Percentiles rank a stretch among this genome's conserved stretches.
phyloP scores from a whole-genome alignment of 2,329 filamentous ascomycete genomes.

The Decorospora gaudefroyi region DNA sequence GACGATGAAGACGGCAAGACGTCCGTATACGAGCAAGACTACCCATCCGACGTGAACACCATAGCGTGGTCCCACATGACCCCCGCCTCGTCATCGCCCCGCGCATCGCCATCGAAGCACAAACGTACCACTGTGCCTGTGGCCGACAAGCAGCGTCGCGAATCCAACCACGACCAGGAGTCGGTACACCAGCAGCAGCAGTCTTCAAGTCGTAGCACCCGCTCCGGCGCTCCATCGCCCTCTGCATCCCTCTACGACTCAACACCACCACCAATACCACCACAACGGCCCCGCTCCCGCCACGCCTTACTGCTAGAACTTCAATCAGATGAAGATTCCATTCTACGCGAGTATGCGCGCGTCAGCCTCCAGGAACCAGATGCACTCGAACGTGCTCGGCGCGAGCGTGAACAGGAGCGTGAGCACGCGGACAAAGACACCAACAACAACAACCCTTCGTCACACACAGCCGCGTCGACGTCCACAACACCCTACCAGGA shows the following conservation, averaged over 20 bases:
- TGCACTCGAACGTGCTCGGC: not conserved
- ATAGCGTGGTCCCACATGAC: too few relatives aligned
- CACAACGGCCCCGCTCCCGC: not conserved
- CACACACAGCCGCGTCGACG: too few relatives aligned
- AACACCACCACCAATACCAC: too few relatives aligned
- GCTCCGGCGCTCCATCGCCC: conserved; percentile 3
- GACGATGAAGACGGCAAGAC: not conserved
- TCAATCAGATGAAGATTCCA: conserved; percentile 5
- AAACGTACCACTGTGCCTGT: too few relatives aligned
- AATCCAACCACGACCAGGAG: not conserved
- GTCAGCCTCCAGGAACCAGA: not conserved
- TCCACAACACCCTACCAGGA: too few relatives aligned
- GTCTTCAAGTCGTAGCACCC: not conserved
- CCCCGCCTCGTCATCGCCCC: not conserved
- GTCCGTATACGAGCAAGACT: too few relatives aligned
- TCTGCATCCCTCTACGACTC: not conserved
- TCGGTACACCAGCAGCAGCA: not conserved
- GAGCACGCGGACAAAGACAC: too few relatives aligned
- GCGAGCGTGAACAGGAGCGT: too few relatives aligned
- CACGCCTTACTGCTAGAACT: conserved; percentile 5
- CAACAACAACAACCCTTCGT: too few relatives aligned
- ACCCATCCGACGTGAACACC: too few relatives aligned
- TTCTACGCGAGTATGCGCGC: conserved; percentile 5
- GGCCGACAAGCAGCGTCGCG: too few relatives aligned
- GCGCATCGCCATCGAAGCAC: not conserved